Evolutionary conservation across 139 green algal species (phyloP).

Genomic region (Ulvella scutata): DNA sequence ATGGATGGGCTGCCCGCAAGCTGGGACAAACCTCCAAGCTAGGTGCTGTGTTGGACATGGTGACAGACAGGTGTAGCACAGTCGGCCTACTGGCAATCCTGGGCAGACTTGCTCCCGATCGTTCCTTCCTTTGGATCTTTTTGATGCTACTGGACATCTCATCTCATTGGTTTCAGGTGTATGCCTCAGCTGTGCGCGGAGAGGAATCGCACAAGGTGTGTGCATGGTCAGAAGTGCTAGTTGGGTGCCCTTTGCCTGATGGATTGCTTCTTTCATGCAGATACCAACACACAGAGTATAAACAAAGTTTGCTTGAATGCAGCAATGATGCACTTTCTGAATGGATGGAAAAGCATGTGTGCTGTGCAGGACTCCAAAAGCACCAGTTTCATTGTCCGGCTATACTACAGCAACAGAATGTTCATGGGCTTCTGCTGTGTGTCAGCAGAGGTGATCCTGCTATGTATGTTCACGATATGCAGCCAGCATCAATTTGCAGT

Average conservation of each 20-base stretch:
- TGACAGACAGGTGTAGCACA: constrained; percentile 66
- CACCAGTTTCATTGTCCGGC: constrained; percentile 50
- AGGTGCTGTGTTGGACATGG: constrained; percentile 91
- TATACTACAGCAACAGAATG: constrained; percentile 77
- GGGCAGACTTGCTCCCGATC: constrained; percentile 27
- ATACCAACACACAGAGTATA: background rate
- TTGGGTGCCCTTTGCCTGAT: background rate
- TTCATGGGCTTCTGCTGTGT: constrained; percentile 97
- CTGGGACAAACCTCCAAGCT: constrained; percentile 74
- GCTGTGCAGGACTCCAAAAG: constrained; percentile 8
- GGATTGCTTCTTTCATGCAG: background rate
- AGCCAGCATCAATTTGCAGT: background rate
- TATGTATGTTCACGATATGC: background rate
- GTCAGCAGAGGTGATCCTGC: constrained; percentile 7
- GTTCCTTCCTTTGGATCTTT: constrained; percentile 31
- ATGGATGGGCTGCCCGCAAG: constrained; percentile 70
- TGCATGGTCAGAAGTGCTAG: background rate
- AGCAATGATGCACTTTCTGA: background rate
- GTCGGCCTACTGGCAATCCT: constrained; percentile 64
- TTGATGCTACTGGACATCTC: constrained; percentile 86
- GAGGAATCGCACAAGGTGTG: constrained; percentile 59
- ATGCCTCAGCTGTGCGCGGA: constrained; percentile 46
- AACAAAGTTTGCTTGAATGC: background rate
- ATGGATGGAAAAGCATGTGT: background rate
- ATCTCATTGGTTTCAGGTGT: constrained; percentile 90